phyloP scores from a whole-genome alignment of 139 green algal genomes.

The Coelastrella sp. region DNA sequence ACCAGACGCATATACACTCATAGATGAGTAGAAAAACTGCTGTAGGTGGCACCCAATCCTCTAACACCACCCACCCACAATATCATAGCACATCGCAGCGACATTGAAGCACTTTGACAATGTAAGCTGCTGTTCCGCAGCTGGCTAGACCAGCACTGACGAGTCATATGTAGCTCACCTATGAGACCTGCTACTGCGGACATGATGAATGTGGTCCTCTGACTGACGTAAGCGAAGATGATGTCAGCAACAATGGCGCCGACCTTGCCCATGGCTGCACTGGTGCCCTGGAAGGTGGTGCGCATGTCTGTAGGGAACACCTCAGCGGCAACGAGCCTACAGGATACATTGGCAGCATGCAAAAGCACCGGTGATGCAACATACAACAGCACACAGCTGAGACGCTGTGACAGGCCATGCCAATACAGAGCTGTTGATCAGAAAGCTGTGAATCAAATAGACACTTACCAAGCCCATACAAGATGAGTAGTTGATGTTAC shows the following conservation, averaged over 20 bases:
- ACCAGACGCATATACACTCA: no score
- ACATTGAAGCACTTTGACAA: no score
- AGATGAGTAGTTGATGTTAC: no score
- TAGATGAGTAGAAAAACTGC: no score
- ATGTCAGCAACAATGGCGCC: conserved; percentile 65
- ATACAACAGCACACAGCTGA: not conserved
- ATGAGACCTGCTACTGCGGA: conserved; percentile 59
- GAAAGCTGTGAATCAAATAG: no score
- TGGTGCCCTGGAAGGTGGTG: conserved; percentile 67
- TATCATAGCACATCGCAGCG: no score
- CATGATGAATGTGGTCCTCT: conserved; percentile 57
- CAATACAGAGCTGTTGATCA: no score
- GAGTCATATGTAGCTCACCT: conserved; percentile 39
- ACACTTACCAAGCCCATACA: no score
- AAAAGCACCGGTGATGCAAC: not conserved
- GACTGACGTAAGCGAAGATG: conserved; percentile 50
- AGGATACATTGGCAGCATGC: not conserved
- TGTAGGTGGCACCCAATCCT: no score
- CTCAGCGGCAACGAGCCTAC: conserved; percentile 60
- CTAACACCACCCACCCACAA: no score
- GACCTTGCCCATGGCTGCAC: conserved; percentile 69
- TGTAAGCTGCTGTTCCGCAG: not conserved
- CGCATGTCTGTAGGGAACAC: conserved; percentile 79
- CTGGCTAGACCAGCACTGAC: not conserved
- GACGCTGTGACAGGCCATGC: not conserved